phyloP scores from a whole-genome alignment of 306 rosid genomes.

The cucumber (Cucumis sativus) region Cucumber_9930_V3 NC_026659.2:1100501-1101000 shows the following conservation, averaged over 20 bases:
- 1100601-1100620: slow-evolving; percentile 23
- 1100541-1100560: slow-evolving; percentile 73
- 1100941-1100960: slow-evolving; percentile 2
- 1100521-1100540: slow-evolving; percentile 86
- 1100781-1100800: slow-evolving; percentile 32
- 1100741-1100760: slow-evolving; percentile 34
- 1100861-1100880: slow-evolving; percentile 45
- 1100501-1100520: slow-evolving; percentile 88
- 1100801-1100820: slow-evolving; percentile 96
- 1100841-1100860: slow-evolving; percentile 35
- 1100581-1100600: slow-evolving; percentile 41
- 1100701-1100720: slow-evolving; percentile 31
- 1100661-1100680: slow-evolving; percentile 23
- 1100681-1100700: slow-evolving; percentile 25
- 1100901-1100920: slow-evolving; percentile 83
- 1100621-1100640: slow-evolving; percentile 30
- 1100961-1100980: slow-evolving; percentile 10
- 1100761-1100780: slow-evolving; percentile 24
- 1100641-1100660: slow-evolving; percentile 24
- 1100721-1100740: slow-evolving; percentile 23
- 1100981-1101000: slow-evolving; percentile 26
- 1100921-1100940: slow-evolving; percentile 11
- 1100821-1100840: slow-evolving; percentile 81
- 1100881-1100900: slow-evolving; percentile 46
- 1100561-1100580: slow-evolving; percentile 37